phyloP scores from a whole-genome alignment of 768 basidiomycete genomes.

The Boletus vermiculosoides region DNA sequence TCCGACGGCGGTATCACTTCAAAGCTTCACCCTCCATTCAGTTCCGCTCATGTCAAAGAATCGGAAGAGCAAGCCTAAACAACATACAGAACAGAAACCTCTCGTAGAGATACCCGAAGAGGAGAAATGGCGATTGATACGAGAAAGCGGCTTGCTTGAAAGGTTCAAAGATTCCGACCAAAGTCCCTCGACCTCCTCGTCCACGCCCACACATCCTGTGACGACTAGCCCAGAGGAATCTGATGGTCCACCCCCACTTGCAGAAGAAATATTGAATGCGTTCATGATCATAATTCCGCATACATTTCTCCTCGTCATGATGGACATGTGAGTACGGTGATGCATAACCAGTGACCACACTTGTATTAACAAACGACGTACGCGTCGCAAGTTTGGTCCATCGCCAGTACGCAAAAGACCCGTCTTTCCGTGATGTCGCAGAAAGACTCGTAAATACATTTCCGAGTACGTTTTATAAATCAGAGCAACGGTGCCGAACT shows the following conservation, averaged over 20 bases:
- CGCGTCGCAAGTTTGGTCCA: conserved; percentile 59
- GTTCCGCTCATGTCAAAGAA: conserved; percentile 29
- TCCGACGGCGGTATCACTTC: neutral
- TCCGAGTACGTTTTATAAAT: conserved; percentile 57
- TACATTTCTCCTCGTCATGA: conserved; percentile 70
- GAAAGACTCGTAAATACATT: conserved; percentile 62
- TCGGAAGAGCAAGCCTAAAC: conserved; percentile 19
- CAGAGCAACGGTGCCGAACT: neutral
- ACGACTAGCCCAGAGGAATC: conserved; percentile 16
- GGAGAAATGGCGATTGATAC: conserved; percentile 77
- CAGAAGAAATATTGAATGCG: conserved; percentile 71
- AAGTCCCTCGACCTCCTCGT: neutral
- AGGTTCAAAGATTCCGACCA: conserved; percentile 26
- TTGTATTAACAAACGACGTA: neutral
- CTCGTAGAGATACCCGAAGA: conserved; percentile 62
- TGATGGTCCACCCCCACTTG: conserved; percentile 43
- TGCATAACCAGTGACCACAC: conserved; percentile 1
- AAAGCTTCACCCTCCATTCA: neutral
- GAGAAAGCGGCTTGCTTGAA: conserved; percentile 59
- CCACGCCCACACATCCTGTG: neutral
- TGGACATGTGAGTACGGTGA: conserved; percentile 70
- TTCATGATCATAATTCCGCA: conserved; percentile 68
- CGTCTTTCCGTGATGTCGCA: conserved; percentile 46
- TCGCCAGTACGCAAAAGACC: conserved; percentile 70
- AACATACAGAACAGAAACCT: conserved; percentile 14